Conservation (phyloP, 225 moss, liverwort and hornwort species). For the Asterella californica region DNA sequence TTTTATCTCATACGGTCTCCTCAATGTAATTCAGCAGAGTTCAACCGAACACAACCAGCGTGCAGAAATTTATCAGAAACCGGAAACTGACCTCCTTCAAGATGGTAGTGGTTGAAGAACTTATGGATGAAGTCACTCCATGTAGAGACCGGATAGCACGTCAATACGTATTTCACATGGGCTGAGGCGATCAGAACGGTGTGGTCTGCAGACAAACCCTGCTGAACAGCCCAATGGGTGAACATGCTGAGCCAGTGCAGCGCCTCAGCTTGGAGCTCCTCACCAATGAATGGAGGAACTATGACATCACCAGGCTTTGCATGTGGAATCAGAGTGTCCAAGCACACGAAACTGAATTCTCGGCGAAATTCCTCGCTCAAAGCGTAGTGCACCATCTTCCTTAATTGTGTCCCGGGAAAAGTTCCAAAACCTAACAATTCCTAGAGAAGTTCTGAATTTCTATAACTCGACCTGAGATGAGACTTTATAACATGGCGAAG, state of each 20-base stretch:
- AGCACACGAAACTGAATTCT: conserved; percentile 27
- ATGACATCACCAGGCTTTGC: conserved; percentile 34
- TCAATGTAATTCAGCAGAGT: neutral
- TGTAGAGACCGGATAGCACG: neutral
- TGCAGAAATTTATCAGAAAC: neutral
- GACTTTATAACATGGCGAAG: neutral
- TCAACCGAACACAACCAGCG: neutral
- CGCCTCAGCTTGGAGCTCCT: conserved; percentile 33
- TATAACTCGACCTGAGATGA: neutral
- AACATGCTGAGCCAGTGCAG: conserved; percentile 38
- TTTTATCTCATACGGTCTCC: too few species aligned
- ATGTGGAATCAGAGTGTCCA: conserved; percentile 38
- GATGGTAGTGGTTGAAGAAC: conserved; percentile 30
- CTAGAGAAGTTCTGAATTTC: too few species aligned
- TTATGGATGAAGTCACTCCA: conserved; percentile 39
- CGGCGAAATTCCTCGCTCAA: conserved; percentile 36
- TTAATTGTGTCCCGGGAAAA: neutral
- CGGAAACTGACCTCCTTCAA: conserved; percentile 29
- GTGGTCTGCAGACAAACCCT: conserved; percentile 44
- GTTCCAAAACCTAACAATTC: neutral
- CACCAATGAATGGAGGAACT: conserved; percentile 23
- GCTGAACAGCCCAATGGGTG: conserved; percentile 41
- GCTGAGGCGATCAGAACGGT: conserved; percentile 30
- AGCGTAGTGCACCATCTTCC: conserved; percentile 34
- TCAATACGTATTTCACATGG: conserved; percentile 20